Percentiles rank a stretch among this genome's conserved stretches.
These are phyloP conservation scores for Globisporangium perplexum DNA, from an alignment of 352 stramenopile genomes.

Conservation along the genomic window DNA sequence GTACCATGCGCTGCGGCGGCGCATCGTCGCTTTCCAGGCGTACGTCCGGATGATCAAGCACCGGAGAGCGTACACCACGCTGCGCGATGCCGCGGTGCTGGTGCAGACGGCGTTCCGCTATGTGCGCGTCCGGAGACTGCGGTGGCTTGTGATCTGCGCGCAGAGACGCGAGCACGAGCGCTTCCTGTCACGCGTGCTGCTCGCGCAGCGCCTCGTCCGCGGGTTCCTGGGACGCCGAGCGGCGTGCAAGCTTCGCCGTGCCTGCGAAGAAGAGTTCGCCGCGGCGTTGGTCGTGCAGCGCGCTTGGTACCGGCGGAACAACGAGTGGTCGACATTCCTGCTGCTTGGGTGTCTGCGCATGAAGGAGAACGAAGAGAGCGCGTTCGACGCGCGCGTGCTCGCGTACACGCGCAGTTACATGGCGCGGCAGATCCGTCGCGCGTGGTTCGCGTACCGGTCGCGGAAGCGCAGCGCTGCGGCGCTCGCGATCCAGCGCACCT, in stretches of 20 bases:
- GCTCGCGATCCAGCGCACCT: slow-evolving; percentile 37
- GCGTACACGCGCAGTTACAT: slow-evolving; percentile 36
- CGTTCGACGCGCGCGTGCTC: slow-evolving; percentile 37
- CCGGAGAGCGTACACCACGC: slow-evolving; percentile 29
- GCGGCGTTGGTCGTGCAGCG: slow-evolving; percentile 68
- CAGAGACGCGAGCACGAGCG: slow-evolving; percentile 44
- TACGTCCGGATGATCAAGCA: slow-evolving; percentile 41
- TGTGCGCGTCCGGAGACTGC: slow-evolving; percentile 40
- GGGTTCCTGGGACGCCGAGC: slow-evolving; percentile 43
- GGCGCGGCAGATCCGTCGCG: slow-evolving; percentile 33
- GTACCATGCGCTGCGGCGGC: slow-evolving; percentile 24
- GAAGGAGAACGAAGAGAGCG: slow-evolving; percentile 54
- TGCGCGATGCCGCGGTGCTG: slow-evolving; percentile 39
- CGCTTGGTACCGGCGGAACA: slow-evolving; percentile 75
- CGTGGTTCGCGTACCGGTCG: slow-evolving; percentile 27
- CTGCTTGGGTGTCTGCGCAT: slow-evolving; percentile 71
- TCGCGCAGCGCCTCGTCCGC: slow-evolving; percentile 46
- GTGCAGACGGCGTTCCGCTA: slow-evolving; percentile 57
- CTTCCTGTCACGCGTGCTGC: slow-evolving; percentile 28
- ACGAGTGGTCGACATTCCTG: slow-evolving; percentile 82
- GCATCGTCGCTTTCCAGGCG: slow-evolving; percentile 56
- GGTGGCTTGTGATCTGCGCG: slow-evolving; percentile 46
- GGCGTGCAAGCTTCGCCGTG: slow-evolving; percentile 17
- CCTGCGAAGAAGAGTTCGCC: slow-evolving; percentile 40
- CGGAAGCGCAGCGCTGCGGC: slow-evolving; percentile 24